These are phyloP conservation scores for Pseudisothecium myosuroides DNA, from an alignment of 225 moss, liverwort and hornwort species.

Conservation along the genomic window DNA sequence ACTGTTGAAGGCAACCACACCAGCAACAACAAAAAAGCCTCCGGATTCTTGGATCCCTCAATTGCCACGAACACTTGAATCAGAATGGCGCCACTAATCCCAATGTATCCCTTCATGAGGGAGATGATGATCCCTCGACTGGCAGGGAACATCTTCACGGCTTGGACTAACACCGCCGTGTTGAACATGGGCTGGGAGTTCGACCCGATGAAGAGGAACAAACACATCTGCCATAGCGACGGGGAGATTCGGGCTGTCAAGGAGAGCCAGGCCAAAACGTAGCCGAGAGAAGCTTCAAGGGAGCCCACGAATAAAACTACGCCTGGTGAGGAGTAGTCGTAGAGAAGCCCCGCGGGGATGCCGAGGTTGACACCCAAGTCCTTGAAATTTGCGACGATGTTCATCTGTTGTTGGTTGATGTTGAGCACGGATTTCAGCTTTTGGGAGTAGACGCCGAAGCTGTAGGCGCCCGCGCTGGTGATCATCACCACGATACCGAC, in stretches of 20 bases:
- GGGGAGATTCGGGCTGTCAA: slow-evolving; percentile 48
- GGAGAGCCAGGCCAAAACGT: slow-evolving; percentile 51
- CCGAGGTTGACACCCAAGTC: slow-evolving; percentile 77
- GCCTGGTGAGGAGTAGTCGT: slow-evolving; percentile 56
- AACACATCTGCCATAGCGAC: slow-evolving; percentile 56
- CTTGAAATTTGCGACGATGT: slow-evolving; percentile 60
- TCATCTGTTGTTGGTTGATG: slow-evolving; percentile 53
- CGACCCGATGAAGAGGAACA: slow-evolving; percentile 31
- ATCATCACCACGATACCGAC: slow-evolving; percentile 65
- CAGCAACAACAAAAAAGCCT: slow-evolving; percentile 16
- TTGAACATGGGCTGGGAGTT: slow-evolving; percentile 42
- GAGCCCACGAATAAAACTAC: slow-evolving; percentile 59
- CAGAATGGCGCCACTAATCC: slow-evolving; percentile 79
- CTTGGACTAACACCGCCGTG: slow-evolving; percentile 54
- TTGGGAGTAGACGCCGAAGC: slow-evolving; percentile 72
- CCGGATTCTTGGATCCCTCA: slow-evolving; percentile 20
- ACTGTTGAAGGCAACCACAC: slow-evolving; percentile 39
- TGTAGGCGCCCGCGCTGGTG: slow-evolving; percentile 74
- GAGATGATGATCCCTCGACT: slow-evolving; percentile 52
- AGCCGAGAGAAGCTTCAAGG: slow-evolving; percentile 27
- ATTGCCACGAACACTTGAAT: slow-evolving; percentile 41
- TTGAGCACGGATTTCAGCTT: slow-evolving; percentile 61
- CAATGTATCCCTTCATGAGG: slow-evolving; percentile 76
- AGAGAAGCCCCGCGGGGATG: slow-evolving; percentile 47
- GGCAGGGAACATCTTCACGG: slow-evolving; percentile 60